Base-by-base conservation (phyloP, 2,329 filamentous ascomycete species). In the Cercospora sojina region DNA sequence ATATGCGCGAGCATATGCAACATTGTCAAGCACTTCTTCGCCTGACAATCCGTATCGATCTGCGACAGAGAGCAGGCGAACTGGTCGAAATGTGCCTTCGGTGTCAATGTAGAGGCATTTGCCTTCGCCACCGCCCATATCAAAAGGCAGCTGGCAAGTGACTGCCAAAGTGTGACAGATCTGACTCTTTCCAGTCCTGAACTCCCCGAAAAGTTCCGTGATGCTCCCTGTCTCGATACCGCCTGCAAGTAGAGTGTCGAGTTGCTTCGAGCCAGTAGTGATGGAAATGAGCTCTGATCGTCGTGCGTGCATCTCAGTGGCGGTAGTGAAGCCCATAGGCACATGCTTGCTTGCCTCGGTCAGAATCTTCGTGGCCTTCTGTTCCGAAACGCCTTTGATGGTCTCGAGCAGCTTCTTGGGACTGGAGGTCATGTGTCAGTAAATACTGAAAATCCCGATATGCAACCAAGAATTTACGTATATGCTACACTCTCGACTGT, bases 31-130 rank as follows among this genome's bases (percentile, higher is more conserved):
- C 0, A 99, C 95, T 79, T 99, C 96, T 80, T 99, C 95, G 20
- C 95, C 95, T 3, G 93, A 96, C 2, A 99, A 85, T 0, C 96
- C 96, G 75, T 94, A 99, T 63, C 95, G 88, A 75, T 97, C 95
- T 53, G 95, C 96, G 5, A 98, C 95, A 8, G 93, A 91, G 3
- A 99, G 85, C 16, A 97, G 83, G 62, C 95, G 90, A 2, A 98
- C 93, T 0, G 95, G 96, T 71, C 93, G 74, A 77, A 99, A 99
- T 1, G 95, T 99, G 67, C 95, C 96, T 79, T 99, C 95, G 0
- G 95, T 99, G 75, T 99, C 95, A 71, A 99, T 99, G 76, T 99
- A 99, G 59, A 99, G 85, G 76, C 96, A 99, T 78, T 99, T 99
- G 56, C 95, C 95, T 80, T 99, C 95, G 31, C 96, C 95, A 64